These are phyloP conservation scores for Aspergillus sp. DNA, from an alignment of 2,329 filamentous ascomycete species.

Conservation along the genomic window DNA sequence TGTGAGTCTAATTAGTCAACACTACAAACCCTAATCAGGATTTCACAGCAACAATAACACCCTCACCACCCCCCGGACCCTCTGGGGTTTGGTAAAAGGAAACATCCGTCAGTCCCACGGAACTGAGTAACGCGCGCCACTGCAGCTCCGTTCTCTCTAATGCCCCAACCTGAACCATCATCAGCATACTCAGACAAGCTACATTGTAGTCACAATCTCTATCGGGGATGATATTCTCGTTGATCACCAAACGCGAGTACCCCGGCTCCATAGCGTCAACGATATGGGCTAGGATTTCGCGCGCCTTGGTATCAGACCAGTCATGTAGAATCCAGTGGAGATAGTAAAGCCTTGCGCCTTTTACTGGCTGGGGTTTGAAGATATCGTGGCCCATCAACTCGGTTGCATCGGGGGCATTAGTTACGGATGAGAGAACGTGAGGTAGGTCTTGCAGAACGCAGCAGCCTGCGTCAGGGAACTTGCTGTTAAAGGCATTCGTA, in stretches of 20 bases:
- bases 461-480: not conserved
- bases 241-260: constrained; percentile 26
- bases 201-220: constrained; percentile 11
- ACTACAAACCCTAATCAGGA: not conserved
- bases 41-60: not conserved
- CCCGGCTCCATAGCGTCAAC: constrained; percentile 22
- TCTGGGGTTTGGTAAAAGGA: not conserved
- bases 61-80: not conserved
- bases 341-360: constrained; percentile 23
- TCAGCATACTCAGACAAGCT: constrained; percentile 13
- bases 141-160: constrained; percentile 24
- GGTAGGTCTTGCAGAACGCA: constrained; percentile 19
- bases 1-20: too few species aligned
- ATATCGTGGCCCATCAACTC: constrained; percentile 21
- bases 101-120: constrained; percentile 14
- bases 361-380: constrained; percentile 21
- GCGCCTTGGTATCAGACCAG: constrained; percentile 19
- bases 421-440: constrained; percentile 14
- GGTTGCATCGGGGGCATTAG: constrained; percentile 2
- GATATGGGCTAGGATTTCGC: constrained; percentile 18
- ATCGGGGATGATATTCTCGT: constrained; percentile 27
- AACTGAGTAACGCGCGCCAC: constrained; percentile 19
- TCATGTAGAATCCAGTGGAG: constrained; percentile 26
- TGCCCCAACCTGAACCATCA: constrained; percentile 19
- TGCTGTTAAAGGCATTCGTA: not conserved